Base-by-base conservation (phyloP, 305 asterid species). In the Fraxinus xanthoxyloides region DNA sequence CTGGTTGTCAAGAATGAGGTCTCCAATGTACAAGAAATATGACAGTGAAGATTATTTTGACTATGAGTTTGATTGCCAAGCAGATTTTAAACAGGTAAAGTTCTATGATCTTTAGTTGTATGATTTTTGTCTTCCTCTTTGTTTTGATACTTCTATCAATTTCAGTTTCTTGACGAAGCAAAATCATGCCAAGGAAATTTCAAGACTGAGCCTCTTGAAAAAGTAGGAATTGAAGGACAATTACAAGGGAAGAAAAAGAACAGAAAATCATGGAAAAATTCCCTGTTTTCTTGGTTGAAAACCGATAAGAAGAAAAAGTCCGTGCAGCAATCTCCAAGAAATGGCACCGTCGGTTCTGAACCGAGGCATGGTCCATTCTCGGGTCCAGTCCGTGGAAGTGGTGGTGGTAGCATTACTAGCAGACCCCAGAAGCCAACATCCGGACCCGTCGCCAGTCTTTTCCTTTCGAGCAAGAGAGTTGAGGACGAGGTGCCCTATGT, bases 131-230 rank as follows among this genome's bases (percentile, higher is more conserved):
- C 81, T 13, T 61, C 24, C n/a, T 4, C 6, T 46, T 34, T 8
- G 24, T 15, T 48, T 30, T 31, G 32, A 10, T 35, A 4, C 19
- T 21, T 32, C 17, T 23, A 28, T 24, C 78, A 67, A 34, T 79
- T 82, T 35, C 85, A 93, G 98, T 92, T 95, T 86, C 80, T 93
- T 85, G 83, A 86, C 87, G 97, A 92, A 87, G 98, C 97, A 77
- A 91, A 83, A 85, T 43, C 84, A 21, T 5, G 35, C 56, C 82
- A 86, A 36, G 82, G 12, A 46, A 87, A 34, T 15, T n/a, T 23
- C 7, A 51, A 70, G n/a, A 81, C 82, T 35, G 48, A 79, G 75
- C 48, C 59, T 61, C 54, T 56, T 6, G 83, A 79, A 67, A 85
- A 76, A 70, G 23, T 32, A 69, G 81, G 86, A 56, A 67, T 9